These are phyloP conservation scores for Friedmanniomyces simplex DNA, from an alignment of 495 filamentous ascomycete species.

Conservation along the genomic window DNA sequence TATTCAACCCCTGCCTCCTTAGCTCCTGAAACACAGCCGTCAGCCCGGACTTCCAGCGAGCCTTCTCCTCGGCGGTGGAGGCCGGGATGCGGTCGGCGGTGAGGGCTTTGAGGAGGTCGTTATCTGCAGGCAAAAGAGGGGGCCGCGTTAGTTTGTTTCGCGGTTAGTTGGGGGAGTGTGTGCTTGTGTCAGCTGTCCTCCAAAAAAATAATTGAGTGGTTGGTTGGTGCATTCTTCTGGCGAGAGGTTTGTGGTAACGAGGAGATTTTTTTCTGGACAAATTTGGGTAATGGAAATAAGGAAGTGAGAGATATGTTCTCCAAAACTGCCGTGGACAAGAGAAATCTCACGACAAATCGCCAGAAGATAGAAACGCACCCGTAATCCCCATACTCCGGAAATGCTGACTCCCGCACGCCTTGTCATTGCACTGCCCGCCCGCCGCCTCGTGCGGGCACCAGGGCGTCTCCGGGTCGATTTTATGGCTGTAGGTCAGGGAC, in stretches of 20 bases:
- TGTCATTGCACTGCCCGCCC: conserved; percentile 68
- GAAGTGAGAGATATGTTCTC: background rate
- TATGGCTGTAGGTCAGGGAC: conserved; percentile 87
- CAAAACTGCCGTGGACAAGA: background rate
- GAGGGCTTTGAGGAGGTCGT: conserved; percentile 14
- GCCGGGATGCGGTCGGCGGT: conserved; percentile 44
- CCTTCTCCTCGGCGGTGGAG: conserved; percentile 56
- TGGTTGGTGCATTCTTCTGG: too few species aligned
- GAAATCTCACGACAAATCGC: background rate
- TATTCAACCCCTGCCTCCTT: conserved; percentile 56
- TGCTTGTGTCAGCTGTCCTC: conserved; percentile 5
- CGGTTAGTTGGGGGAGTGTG: too few species aligned
- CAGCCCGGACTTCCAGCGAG: conserved; percentile 64
- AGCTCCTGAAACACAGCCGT: conserved; percentile 65
- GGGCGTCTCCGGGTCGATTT: conserved; percentile 60
- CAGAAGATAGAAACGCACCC: conserved; percentile 56
- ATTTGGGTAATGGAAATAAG: too few species aligned
- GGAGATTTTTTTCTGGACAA: background rate
- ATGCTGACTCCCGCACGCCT: conserved; percentile 64
- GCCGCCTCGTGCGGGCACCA: conserved; percentile 65
- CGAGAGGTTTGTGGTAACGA: background rate
- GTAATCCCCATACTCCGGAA: conserved; percentile 61
- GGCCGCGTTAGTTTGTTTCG: conserved; percentile 6
- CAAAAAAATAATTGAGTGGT: too few species aligned
- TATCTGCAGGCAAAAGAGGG: conserved; percentile 4